Base-by-base conservation (phyloP, 2,329 filamentous ascomycete species). In the Grosmannia penicillata region DNA sequence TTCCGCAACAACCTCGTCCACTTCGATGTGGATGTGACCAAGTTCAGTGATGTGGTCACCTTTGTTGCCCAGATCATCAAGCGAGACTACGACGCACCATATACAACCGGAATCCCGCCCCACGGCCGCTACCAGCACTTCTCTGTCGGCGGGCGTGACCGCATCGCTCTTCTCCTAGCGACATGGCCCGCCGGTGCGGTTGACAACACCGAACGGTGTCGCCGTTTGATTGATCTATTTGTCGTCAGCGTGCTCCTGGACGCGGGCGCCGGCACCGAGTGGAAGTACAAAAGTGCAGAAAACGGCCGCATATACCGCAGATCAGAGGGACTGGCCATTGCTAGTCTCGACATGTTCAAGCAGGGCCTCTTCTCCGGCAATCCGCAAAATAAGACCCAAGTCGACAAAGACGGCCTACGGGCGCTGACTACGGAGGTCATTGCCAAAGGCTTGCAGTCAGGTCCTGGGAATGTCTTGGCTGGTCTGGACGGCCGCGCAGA, bases 41-140 rank as follows among this genome's bases (percentile, higher is more conserved):
- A 89, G 59, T 89, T 94, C 55, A 60, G 68, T 33, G 82, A 89
- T 47, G 89, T 89, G 1, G 84, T 87, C 13, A 72, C 72, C 32
- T 94, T 93, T 55, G 82, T 94, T 9, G 78, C 89, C n/a, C 78
- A 82, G 29, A 89, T 95, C 46, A 93, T 95, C 65, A 94, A 93
- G 31, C 43, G 69, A 49, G 69, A 73, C 50, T 72, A 69, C 46
- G 67, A 70, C 38, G 63, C 68, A 7, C 68, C 67, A 0, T 74
- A 69, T 49, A 35, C 39, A 2, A 61, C 57, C 19, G 56, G 51
- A 36, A 95, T 96, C 38, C 89, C 89, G 15, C 73, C 82, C n/a
- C 86, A 95, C 57, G 81, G 83, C 40, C 69, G 82, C 42, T 84
- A 84, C 66, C 82, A 89, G 59, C 82, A 89, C 54, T 89, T 89